Evolutionary conservation across 805 yeast genomes (phyloP).

Genomic region (Candida takata): DNA sequence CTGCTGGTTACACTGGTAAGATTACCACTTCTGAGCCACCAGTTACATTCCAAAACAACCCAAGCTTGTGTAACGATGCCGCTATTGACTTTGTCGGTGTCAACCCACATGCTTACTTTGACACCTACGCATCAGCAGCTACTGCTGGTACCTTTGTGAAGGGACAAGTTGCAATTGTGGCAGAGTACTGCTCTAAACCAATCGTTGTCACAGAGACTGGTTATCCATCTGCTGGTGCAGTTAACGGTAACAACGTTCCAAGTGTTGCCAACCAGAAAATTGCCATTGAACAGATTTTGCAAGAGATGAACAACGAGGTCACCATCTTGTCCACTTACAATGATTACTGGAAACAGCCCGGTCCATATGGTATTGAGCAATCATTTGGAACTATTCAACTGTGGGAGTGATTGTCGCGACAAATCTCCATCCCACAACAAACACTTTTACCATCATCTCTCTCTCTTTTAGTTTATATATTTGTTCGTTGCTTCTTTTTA

Average conservation of each 20-base stretch:
- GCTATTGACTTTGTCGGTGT: slow-evolving; percentile 79
- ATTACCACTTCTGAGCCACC: slow-evolving; percentile 90
- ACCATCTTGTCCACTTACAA: slow-evolving; percentile 75
- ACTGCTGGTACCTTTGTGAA: slow-evolving; percentile 66
- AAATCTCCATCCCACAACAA: too few species aligned
- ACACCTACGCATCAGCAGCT: slow-evolving; percentile 50
- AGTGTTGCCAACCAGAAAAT: slow-evolving; percentile 57
- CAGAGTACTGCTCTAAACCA: slow-evolving; percentile 46
- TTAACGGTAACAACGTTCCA: slow-evolving; percentile 73
- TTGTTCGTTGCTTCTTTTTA: too few species aligned
- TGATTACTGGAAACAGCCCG: slow-evolving; percentile 85
- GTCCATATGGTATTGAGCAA: slow-evolving; percentile 80
- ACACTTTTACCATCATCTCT: too few species aligned
- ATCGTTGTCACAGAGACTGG: slow-evolving; percentile 82
- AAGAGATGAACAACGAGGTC: slow-evolving; percentile 48
- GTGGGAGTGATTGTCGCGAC: slow-evolving; percentile 2
- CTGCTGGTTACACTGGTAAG: slow-evolving; percentile 71
- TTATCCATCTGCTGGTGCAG: slow-evolving; percentile 69
- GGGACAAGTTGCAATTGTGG: slow-evolving; percentile 52
- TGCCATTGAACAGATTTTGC: slow-evolving; percentile 61
- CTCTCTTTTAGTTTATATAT: too few species aligned
- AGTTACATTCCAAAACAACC: slow-evolving; percentile 53
- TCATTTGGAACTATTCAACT: slow-evolving; percentile 59
- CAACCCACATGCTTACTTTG: slow-evolving; percentile 84
- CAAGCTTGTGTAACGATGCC: slow-evolving; percentile 59